These are phyloP conservation scores for Picea abies DNA, from an alignment of 83 land plant species.

Conservation along the genomic window DNA sequence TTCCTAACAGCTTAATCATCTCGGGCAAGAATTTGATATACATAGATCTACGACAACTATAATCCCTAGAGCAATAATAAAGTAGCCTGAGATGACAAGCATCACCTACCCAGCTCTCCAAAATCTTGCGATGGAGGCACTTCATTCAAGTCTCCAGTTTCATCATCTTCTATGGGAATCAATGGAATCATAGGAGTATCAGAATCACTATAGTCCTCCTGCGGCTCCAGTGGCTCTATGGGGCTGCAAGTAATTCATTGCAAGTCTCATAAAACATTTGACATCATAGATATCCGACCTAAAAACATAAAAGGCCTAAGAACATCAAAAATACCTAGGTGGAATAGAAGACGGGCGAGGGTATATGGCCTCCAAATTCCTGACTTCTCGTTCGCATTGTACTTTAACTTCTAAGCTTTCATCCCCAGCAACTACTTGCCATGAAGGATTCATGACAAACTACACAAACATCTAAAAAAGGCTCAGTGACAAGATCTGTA, in stretches of 20 bases:
- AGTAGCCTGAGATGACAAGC: background rate
- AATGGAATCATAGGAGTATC: slow-evolving; percentile 53
- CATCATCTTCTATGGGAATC: slow-evolving; percentile 71
- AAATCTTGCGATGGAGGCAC: background rate
- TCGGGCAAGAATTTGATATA: background rate
- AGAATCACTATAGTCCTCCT: slow-evolving; percentile 32
- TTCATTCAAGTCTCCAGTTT: slow-evolving; percentile 20
- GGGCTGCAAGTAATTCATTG: slow-evolving; percentile 42
- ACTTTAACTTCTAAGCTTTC: slow-evolving; percentile 61
- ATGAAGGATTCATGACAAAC: slow-evolving; percentile 46
- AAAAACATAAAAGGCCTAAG: background rate
- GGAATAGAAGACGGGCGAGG: slow-evolving; percentile 84
- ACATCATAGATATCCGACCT: background rate
- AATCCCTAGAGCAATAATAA: background rate
- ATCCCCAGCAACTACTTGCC: slow-evolving; percentile 79
- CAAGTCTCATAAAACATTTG: background rate
- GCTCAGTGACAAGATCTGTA: too few species aligned
- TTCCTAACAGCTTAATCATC: background rate
- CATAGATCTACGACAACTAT: background rate
- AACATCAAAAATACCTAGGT: slow-evolving; percentile 44
- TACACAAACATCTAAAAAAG: slow-evolving; percentile 22
- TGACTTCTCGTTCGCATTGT: slow-evolving; percentile 57
- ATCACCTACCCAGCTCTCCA: background rate
- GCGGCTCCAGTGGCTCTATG: slow-evolving; percentile 35
- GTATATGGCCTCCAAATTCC: slow-evolving; percentile 83